Base-by-base conservation (phyloP, 75 land plant genomes). In the Larix kaempferi region DNA sequence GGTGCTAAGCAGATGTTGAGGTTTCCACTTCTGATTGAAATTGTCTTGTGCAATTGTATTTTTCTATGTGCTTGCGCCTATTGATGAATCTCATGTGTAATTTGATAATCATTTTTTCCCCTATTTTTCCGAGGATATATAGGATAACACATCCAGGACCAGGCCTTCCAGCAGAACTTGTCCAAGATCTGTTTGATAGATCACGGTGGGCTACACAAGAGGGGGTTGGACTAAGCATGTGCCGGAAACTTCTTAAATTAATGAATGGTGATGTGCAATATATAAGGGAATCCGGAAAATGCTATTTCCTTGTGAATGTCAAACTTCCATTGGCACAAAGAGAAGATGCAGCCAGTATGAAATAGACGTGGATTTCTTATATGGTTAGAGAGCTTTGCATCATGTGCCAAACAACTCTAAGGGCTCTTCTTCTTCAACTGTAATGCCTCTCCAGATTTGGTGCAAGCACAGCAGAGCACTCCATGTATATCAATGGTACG, bases 211-310 rank as follows among this genome's bases (percentile, higher is more conserved):
- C 80, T 49, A 90, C 93, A 14, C 89, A 92, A 67, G 99, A 94
- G 77, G 99, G 99, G 56, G 79, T 96, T 39, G 94, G 96, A 16
- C 81, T 96, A 78, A 96, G 91, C 82, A 92, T 94, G 86, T 92
- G 90, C 82, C 80, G 97, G 56, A 96, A 92, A 66, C 86, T 96
- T 49, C 81, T 96, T 16, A 92, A 90, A 84, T 83, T 89, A 35
- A 96, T 96, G 95, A 83, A 86, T 78, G 99, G 99, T 11, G 95
- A 90, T 67, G 95, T 92, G 59, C 91, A 92, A 76, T 96, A 96
- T 57, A 81, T 94, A 72, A 84, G 99, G 63, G 99, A 96, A 73
- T 81, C 98, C 0, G 91, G 88, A 74, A 88, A 86, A 74, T 87
- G 87, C 78, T 92, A 87, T 78, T 94, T 96, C 74, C 75, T 86